These are phyloP conservation scores for Paracoccidioides lutzii DNA, from an alignment of 2,329 filamentous ascomycete genomes.

Conservation along the genomic window DNA sequence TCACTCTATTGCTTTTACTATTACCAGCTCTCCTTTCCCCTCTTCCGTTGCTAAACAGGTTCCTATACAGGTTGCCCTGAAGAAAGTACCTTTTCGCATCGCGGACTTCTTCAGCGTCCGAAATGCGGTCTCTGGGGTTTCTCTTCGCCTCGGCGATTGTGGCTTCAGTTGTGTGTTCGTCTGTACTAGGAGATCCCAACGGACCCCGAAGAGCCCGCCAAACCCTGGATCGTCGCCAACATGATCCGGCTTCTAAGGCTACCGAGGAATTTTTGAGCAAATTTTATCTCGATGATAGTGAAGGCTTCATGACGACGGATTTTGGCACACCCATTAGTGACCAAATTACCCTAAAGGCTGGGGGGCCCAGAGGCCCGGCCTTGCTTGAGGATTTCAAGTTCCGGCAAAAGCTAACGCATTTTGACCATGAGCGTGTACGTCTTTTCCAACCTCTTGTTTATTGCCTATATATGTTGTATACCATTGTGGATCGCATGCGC, in stretches of 20 bases:
- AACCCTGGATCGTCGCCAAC: constrained; percentile 12
- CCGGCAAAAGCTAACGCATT: constrained; percentile 57
- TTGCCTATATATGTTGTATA: neutral
- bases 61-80: too few species aligned
- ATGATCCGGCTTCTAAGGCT: constrained; percentile 16
- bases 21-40: too few species aligned
- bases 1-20: too few species aligned
- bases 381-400: constrained; percentile 62
- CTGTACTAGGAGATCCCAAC: constrained; percentile 23
- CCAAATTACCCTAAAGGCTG: constrained; percentile 53
- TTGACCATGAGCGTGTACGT: constrained; percentile 56
- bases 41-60: too few species aligned
- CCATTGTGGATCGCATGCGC: neutral
- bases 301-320: constrained; percentile 50
- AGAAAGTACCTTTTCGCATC: too few species aligned
- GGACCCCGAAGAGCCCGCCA: constrained; percentile 8
- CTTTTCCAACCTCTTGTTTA: neutral
- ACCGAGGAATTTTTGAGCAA: constrained; percentile 32
- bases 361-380: constrained; percentile 48
- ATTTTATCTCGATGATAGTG: constrained; percentile 40
- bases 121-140: constrained; percentile 18
- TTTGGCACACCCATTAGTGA: constrained; percentile 56
- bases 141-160: constrained; percentile 21
- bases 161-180: constrained; percentile 30
- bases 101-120: neutral